A percentile compares a stretch with the other conserved stretches of the same genome.
phyloP scores from a whole-genome alignment of 176 grass and related monocot species.

The Oryza longistaminata region DNA sequence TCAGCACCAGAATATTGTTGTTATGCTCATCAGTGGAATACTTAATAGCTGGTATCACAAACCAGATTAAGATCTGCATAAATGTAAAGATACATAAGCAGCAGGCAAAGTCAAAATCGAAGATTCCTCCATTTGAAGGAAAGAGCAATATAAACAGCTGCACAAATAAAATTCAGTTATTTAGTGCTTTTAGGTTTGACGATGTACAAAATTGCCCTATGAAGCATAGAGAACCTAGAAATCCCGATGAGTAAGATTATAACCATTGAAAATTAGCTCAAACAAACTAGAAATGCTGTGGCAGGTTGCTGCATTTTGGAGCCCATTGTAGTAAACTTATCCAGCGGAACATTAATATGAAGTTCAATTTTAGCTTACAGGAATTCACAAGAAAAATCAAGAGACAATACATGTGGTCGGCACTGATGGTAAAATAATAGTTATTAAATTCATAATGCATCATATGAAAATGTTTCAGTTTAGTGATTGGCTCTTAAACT shows the following conservation, averaged over 20 bases:
- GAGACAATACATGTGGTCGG: not conserved
- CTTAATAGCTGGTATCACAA: slow-evolving; percentile 81
- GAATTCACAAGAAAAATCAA: not conserved
- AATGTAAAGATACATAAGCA: slow-evolving; percentile 39
- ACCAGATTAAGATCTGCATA: slow-evolving; percentile 88
- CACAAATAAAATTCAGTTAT: slow-evolving; percentile 5
- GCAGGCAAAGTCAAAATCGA: not conserved
- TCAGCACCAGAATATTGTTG: slow-evolving; percentile 87
- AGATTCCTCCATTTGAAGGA: not conserved
- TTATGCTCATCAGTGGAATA: slow-evolving; percentile 80
- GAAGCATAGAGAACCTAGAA: not conserved
- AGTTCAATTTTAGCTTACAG: not conserved
- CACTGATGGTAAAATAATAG: not conserved
- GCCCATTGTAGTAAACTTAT: not conserved
- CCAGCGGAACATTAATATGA: not conserved
- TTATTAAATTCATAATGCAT: not conserved
- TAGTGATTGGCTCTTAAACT: not conserved
- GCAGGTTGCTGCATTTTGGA: not conserved
- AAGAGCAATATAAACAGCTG: not conserved
- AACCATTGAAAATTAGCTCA: not conserved
- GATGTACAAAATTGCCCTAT: not conserved
- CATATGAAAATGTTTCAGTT: not conserved
- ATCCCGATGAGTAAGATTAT: not conserved
- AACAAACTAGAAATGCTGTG: not conserved
- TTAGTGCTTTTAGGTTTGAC: slow-evolving; percentile 14